These are phyloP conservation scores for Canavalia gladiata DNA, from an alignment of 306 rosid genomes.

Conservation along the genomic window DNA sequence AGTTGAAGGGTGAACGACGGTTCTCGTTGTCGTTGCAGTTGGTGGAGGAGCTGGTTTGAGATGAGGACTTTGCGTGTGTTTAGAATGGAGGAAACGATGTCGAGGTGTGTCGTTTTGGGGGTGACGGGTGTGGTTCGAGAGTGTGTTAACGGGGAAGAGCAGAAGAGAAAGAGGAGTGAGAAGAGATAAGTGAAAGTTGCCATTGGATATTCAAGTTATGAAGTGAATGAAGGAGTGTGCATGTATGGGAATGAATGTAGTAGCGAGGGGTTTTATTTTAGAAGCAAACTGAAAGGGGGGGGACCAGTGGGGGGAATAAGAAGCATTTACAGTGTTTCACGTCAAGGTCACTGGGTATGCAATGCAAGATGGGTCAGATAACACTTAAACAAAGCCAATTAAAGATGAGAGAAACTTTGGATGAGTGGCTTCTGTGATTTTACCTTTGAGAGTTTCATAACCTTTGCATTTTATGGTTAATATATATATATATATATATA, in stretches of 20 bases:
- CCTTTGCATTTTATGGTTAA: conserved; percentile 38
- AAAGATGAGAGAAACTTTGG: conserved; percentile 54
- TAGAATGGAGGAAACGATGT: conserved; percentile 61
- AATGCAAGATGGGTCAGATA: background rate
- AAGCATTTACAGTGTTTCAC: background rate
- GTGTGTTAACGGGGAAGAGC: conserved; percentile 10
- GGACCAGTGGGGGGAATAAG: background rate
- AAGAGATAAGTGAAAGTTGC: conserved; percentile 17
- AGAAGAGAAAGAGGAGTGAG: conserved; percentile 35
- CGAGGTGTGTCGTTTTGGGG: conserved; percentile 61
- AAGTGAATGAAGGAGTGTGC: background rate
- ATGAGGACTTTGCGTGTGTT: conserved; percentile 43
- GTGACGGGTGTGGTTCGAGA: conserved; percentile 48
- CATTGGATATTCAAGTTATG: conserved; percentile 37
- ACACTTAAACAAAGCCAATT: conserved; percentile 29
- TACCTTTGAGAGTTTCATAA: background rate
- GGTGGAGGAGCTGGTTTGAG: background rate
- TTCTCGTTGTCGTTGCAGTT: background rate
- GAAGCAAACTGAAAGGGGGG: background rate
- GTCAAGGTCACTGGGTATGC: conserved; percentile 4
- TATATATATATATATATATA: background rate
- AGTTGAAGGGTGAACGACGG: conserved; percentile 52
- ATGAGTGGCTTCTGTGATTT: conserved; percentile 37
- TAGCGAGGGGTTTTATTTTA: conserved; percentile 29
- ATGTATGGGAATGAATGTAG: background rate